Evolutionary conservation across 176 grass and related monocot genomes (phyloP).

Genomic region (Themeda triandra): DNA sequence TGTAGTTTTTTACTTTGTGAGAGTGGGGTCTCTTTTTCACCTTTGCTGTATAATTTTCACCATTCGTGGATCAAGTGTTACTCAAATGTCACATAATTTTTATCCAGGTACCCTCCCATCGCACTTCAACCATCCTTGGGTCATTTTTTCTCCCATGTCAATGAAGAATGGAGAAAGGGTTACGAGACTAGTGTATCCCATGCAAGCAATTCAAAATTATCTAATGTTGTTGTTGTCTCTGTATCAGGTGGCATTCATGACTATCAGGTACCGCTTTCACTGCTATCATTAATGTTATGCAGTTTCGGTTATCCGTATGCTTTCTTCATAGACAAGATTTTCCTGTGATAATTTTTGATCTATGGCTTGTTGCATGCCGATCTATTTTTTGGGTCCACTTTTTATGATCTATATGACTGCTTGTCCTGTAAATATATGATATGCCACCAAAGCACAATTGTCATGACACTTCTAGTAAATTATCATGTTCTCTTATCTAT

Average conservation of each 20-base stretch:
- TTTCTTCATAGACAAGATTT: slow-evolving; percentile 23
- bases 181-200: slow-evolving; percentile 45
- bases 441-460: neutral
- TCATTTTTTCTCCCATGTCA: slow-evolving; percentile 88
- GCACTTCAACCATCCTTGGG: slow-evolving; percentile 90
- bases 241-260: slow-evolving; percentile 85
- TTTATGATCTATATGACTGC: no score
- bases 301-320: slow-evolving; percentile 9
- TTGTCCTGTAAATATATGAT: neutral
- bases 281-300: slow-evolving; percentile 1
- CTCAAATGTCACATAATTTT: slow-evolving; percentile 20
- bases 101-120: slow-evolving; percentile 84
- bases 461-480: neutral
- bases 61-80: neutral
- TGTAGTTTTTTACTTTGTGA: neutral
- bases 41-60: neutral
- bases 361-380: slow-evolving; percentile 1
- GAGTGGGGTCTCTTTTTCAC: neutral
- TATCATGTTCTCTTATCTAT: neutral
- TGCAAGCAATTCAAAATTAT: slow-evolving; percentile 49
- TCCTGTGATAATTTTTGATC: neutral
- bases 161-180: slow-evolving; percentile 92
- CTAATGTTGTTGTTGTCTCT: slow-evolving; percentile 84
- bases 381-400: neutral
- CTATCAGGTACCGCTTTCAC: slow-evolving; percentile 76